These are phyloP conservation scores for Coniochaeta sp. DNA, from an alignment of 2,329 filamentous ascomycete genomes.

Conservation along the genomic window DNA sequence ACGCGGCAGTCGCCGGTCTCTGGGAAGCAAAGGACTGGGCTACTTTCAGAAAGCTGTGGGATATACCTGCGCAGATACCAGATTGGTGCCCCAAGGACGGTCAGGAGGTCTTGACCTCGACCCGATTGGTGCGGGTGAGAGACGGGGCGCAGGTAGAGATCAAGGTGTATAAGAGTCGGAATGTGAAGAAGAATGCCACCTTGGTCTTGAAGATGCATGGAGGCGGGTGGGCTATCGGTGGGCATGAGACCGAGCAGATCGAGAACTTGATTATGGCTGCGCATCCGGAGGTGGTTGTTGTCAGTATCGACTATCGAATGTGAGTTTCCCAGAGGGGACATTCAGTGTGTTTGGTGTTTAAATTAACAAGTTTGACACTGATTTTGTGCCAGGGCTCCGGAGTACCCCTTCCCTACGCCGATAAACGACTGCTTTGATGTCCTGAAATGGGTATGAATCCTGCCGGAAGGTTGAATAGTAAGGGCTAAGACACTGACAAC, in stretches of 20 bases:
- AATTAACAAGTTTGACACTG: slow-evolving; percentile 2
- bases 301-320: slow-evolving; percentile 29
- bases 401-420: slow-evolving; percentile 40
- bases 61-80: slow-evolving; percentile 14
- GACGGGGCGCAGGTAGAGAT: slow-evolving; percentile 25
- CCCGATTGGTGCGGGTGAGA: slow-evolving; percentile 19
- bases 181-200: slow-evolving; percentile 16
- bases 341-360: not conserved
- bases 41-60: slow-evolving; percentile 20
- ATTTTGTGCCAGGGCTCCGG: slow-evolving; percentile 34
- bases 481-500: not conserved
- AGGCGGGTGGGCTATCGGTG: slow-evolving; percentile 25
- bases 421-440: slow-evolving; percentile 44
- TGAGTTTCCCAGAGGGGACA: slow-evolving; percentile 9
- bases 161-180: slow-evolving; percentile 20
- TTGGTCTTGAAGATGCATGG: slow-evolving; percentile 27
- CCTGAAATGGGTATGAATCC: slow-evolving; percentile 26
- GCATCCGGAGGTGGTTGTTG: slow-evolving; percentile 23
- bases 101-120: slow-evolving; percentile 22
- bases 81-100: slow-evolving; percentile 22
- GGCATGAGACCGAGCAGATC: slow-evolving; percentile 23
- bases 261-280: slow-evolving; percentile 26
- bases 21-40: slow-evolving; percentile 20
- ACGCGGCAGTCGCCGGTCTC: slow-evolving; percentile 16
- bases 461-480: slow-evolving; percentile 16